Evolutionary conservation across 345 rosid species (phyloP).

Genomic region (Orychophragmus violaceus): DNA sequence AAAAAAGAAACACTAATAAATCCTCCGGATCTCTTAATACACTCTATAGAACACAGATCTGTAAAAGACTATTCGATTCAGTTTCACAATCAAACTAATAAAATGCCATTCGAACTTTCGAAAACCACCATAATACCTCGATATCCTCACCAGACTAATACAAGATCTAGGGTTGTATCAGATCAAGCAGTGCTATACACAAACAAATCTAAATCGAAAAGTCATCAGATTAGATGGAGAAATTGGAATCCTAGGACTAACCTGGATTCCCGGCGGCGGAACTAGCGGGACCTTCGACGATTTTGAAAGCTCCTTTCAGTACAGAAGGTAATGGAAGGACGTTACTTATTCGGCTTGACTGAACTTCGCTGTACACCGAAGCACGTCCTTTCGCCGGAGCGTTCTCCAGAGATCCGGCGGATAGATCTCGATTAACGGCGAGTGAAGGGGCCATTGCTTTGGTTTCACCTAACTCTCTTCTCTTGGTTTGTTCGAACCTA

Average conservation of each 20-base stretch:
- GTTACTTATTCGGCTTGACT: slow-evolving; percentile 67
- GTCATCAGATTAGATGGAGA: not conserved
- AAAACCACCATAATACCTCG: not conserved
- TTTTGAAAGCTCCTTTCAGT: slow-evolving; percentile 50
- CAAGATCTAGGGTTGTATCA: slow-evolving; percentile 18
- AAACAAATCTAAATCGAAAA: slow-evolving; percentile 1
- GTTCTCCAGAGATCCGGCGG: slow-evolving; percentile 26
- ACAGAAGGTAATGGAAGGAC: slow-evolving; percentile 82
- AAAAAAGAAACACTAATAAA: not conserved
- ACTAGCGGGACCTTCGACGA: slow-evolving; percentile 85
- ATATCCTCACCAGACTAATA: not conserved
- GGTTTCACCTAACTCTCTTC: slow-evolving; percentile 24
- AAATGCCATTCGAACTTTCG: not conserved
- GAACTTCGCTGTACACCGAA: slow-evolving; percentile 83
- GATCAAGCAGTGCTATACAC: slow-evolving; percentile 6
- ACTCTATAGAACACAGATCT: slow-evolving; percentile 9
- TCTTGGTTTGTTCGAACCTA: not conserved
- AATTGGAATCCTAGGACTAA: slow-evolving; percentile 7
- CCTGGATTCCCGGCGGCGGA: slow-evolving; percentile 97
- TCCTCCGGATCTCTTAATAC: not conserved
- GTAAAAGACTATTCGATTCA: too few relatives aligned
- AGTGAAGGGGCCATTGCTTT: slow-evolving; percentile 61
- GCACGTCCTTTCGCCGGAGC: slow-evolving; percentile 50
- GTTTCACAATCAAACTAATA: not conserved
- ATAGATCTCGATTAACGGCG: slow-evolving; percentile 36